Conservation (phyloP, 805 yeast species). For the Metschnikowia koreensis region DNA sequence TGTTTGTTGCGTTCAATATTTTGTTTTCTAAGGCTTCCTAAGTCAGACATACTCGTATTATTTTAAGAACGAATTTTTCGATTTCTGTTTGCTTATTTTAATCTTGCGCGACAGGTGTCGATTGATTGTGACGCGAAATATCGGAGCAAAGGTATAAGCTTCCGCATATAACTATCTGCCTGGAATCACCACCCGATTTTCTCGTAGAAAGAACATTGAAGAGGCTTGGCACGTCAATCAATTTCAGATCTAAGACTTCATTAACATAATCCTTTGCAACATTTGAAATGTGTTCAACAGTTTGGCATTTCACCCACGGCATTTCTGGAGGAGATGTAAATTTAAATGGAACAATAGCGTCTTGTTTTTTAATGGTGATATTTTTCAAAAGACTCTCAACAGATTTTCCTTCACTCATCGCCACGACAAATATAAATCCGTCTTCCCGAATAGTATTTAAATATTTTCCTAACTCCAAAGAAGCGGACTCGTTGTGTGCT, state of each 20-base stretch:
- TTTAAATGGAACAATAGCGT: constrained; percentile 57
- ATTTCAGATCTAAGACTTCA: constrained; percentile 13
- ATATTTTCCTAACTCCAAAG: constrained; percentile 62
- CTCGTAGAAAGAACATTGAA: constrained; percentile 11
- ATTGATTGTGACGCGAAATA: constrained; percentile 25
- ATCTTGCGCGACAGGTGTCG: constrained; percentile 4
- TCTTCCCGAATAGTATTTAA: constrained; percentile 29
- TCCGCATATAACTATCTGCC: constrained; percentile 41
- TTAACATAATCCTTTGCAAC: constrained; percentile 24
- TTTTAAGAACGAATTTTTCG: neutral
- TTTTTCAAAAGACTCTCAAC: constrained; percentile 49
- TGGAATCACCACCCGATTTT: constrained; percentile 20
- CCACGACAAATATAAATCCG: constrained; percentile 60
- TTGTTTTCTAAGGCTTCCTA: constrained; percentile 30
- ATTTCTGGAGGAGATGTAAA: constrained; percentile 78
- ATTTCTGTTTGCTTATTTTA: neutral
- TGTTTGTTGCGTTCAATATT: constrained; percentile 83
- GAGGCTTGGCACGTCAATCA: neutral
- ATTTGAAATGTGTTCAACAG: constrained; percentile 29
- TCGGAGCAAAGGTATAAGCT: constrained; percentile 44
- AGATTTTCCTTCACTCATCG: constrained; percentile 73
- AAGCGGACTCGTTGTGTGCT: constrained; percentile 89
- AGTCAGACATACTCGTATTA: constrained; percentile 1
- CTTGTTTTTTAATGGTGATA: constrained; percentile 46
- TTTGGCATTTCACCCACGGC: constrained; percentile 82